Evolutionary conservation across 169 alveolate genomes (phyloP).

Genomic region (Plasmodium sp.): DNA sequence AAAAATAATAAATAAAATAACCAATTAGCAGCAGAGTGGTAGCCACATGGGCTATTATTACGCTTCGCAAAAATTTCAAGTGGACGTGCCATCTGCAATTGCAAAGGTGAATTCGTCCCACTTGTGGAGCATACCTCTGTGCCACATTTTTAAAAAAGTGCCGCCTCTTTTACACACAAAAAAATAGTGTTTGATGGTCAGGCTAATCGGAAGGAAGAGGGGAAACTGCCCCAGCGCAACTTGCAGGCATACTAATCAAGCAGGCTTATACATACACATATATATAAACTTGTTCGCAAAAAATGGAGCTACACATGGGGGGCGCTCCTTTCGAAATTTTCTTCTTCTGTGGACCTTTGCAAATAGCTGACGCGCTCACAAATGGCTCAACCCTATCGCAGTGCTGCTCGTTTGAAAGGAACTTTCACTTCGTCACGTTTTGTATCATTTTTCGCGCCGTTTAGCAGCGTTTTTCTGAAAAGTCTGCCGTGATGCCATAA

Average conservation of each 20-base stretch:
- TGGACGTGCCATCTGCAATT: neutral
- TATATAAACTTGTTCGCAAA: neutral
- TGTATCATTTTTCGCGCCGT: neutral
- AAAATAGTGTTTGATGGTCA: neutral
- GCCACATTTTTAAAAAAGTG: conserved; percentile 57
- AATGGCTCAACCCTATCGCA: neutral
- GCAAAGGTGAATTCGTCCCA: neutral
- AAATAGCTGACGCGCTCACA: neutral
- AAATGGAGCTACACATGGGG: neutral
- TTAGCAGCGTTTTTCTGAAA: neutral
- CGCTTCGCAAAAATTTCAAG: neutral
- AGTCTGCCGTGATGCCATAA: neutral
- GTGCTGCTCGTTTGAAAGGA: neutral
- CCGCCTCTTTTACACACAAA: conserved; percentile 15
- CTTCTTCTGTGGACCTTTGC: neutral
- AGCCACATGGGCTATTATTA: neutral
- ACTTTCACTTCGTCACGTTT: neutral
- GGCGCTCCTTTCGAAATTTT: neutral
- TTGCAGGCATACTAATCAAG: neutral
- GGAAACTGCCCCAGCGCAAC: neutral
- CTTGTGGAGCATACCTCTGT: conserved; percentile 33
- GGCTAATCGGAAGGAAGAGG: neutral
- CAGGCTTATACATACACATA: neutral
- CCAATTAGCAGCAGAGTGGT: neutral
- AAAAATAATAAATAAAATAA: neutral